phyloP scores from a whole-genome alignment of 768 basidiomycete species.

The Leccinum obscurum region DNA sequence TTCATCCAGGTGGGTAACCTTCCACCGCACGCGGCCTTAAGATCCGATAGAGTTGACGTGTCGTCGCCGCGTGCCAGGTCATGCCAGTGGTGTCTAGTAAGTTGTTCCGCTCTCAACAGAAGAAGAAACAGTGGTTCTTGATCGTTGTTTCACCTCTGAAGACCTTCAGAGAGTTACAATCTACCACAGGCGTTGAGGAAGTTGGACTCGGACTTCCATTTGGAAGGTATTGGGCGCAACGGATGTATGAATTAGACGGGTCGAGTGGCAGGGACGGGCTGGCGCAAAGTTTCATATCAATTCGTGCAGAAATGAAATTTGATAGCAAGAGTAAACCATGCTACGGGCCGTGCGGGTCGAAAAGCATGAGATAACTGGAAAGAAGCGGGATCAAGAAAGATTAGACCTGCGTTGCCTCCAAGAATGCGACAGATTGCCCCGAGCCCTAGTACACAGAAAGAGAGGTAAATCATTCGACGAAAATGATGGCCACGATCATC shows the following conservation, averaged over 20 bases:
- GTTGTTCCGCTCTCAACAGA: not conserved
- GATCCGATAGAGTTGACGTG: not conserved
- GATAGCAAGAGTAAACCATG: not conserved
- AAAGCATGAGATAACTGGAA: not conserved
- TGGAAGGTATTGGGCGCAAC: not conserved
- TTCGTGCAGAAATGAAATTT: not conserved
- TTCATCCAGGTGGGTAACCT: not conserved
- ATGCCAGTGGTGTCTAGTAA: not conserved
- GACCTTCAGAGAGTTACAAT: not conserved
- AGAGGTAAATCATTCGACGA: not conserved
- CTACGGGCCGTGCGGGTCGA: not conserved
- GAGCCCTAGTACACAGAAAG: not conserved
- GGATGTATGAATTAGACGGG: not conserved
- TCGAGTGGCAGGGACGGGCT: constrained; percentile 6
- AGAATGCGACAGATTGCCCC: not conserved
- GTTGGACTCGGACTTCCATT: constrained; percentile 6
- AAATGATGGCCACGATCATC: not conserved
- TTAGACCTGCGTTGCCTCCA: constrained; percentile 1
- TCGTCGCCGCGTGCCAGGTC: not conserved
- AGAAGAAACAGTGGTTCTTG: not conserved
- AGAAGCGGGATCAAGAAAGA: not conserved
- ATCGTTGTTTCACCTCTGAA: not conserved
- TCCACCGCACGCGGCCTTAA: not conserved
- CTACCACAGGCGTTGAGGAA: not conserved
- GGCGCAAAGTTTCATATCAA: not conserved